These are phyloP conservation scores for Fusarium brachygibbosum DNA, from an alignment of 2,329 filamentous ascomycete species.

Conservation along the genomic window DNA sequence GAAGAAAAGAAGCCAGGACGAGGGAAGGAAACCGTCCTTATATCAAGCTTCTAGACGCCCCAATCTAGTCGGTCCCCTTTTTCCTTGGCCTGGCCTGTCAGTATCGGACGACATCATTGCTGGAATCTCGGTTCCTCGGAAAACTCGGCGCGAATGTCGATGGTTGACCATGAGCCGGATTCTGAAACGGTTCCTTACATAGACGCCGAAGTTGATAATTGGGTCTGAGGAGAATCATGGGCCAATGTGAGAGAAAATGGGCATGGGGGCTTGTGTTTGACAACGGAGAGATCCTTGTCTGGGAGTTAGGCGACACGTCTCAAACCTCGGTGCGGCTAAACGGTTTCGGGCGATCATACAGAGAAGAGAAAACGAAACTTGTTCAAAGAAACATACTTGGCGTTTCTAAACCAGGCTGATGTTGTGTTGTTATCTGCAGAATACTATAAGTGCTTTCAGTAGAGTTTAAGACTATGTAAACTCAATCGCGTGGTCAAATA, in stretches of 20 bases:
- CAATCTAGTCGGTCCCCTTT: not conserved
- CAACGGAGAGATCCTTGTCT: slow-evolving; percentile 25
- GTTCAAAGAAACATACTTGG: slow-evolving; percentile 9
- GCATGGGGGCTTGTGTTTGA: slow-evolving; percentile 24
- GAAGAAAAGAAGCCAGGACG: not conserved
- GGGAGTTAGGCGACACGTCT: slow-evolving; percentile 39
- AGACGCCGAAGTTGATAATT: slow-evolving; percentile 21
- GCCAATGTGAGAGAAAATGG: slow-evolving; percentile 9
- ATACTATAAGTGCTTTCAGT: too few species aligned
- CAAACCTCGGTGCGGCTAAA: slow-evolving; percentile 35
- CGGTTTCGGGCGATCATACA: slow-evolving; percentile 25
- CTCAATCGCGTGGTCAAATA: slow-evolving; percentile 6
- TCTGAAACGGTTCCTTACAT: slow-evolving; percentile 43
- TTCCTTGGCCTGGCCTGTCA: slow-evolving; percentile 16
- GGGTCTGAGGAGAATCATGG: slow-evolving; percentile 9
- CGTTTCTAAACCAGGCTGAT: not conserved
- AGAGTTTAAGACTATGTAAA: not conserved
- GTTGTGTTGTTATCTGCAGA: rapidly evolving
- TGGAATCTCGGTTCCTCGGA: slow-evolving; percentile 37
- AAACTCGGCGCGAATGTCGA: not conserved
- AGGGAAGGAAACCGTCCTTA: slow-evolving; percentile 20
- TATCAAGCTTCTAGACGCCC: slow-evolving; percentile 2
- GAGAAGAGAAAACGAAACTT: not conserved
- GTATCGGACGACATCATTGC: slow-evolving; percentile 35
- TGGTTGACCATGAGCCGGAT: slow-evolving; percentile 17